Evolutionary conservation across 805 yeast genomes (phyloP), one percentile per base, ranked within the genome.

Genomic region (Ogataea parapolymorpha): DNA sequence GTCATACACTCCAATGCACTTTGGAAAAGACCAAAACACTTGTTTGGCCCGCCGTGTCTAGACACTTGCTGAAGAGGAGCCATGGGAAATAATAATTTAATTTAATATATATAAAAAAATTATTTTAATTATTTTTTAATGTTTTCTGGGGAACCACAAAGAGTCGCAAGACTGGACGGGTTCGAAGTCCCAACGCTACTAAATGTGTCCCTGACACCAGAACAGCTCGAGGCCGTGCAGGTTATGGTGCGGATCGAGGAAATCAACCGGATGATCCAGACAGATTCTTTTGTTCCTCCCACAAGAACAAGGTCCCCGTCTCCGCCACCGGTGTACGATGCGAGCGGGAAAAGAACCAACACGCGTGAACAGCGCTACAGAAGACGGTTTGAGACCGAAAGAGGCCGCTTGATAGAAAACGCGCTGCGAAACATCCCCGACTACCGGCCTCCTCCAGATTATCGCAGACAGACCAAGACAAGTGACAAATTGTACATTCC

Each of bases 281-380:
- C 74, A n/a, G 65, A 75, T 39, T 74, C 72, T 26, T 64, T 75
- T 12, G 67, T 75, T 9, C 82, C 82, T 1, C 72, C 76, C 0
- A 66, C 65, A 39, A 70, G 65, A 49, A 53, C 54, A 45, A 64
- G 78, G 45, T 86, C 95, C 2, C 88, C 90, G 0, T 86, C 96
- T 2, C 98, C 98, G 0, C 89, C 96, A 2, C 99, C 99, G 1
- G 77, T 76, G 42, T 93, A 93, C 62, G 98, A 93, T 63, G 62
- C 71, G 23, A 63, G 68, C 16, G 99, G 99, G 32, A 82, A 79
- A 58, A 80, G 98, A 55, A 79, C 78, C 8, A 93, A 93, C 59
- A 89, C 98, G 0, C 67, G 95, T 41, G 95, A 85, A 37, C 74
- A 67, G 32, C 67, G 95, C 37, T 77, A 78, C 45, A 68, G 71